Base-by-base conservation (phyloP, 306 rosid species). In the Trifolium repens region DNA sequence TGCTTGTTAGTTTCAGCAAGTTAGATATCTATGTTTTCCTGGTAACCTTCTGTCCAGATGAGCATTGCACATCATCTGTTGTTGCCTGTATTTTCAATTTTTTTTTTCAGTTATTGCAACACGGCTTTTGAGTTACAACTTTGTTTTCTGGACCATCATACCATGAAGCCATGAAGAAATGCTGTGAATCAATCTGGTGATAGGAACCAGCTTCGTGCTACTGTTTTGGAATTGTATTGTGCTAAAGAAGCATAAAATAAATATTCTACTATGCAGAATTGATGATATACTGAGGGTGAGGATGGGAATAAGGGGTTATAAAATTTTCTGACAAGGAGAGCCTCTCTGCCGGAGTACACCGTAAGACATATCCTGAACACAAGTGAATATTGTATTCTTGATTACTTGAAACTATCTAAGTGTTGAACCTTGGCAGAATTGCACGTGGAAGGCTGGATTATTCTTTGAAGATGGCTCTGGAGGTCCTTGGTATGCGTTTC, bases 121-220 rank as follows among this genome's bases (percentile, higher is more conserved):
- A 47, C 4, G 70, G 64, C 54, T 49, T 76, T 42, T 54, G 50
- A 57, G 17, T 32, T 68, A 12, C 35, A 32, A 26, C 55, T 54
- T 27, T 57, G 17, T 55, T 55, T 49, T 68, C 35, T 43, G 39
- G 19, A 55, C 39, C 49, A 67, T 44, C 26, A n/a, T 53, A 0
- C 10, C 32, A 37, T 22, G 65, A 49, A 49, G 53, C 63, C 44
- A 39, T 26, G 53, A 66, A 40, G 44, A 24, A 40, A 22, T 66
- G 44, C 44, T 53, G 30, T 22, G 47, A 26, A n/a, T 85, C 97
- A 2, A 88, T 88, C 91, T 61, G 90, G 87, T 78, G 92, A 91
- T 69, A 79, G 76, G 61, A 94, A 88, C 81, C 93, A 88, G 86
- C 94, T 91, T 69, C 89, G 73, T 53, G 93, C 91, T 64, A 87